Percentiles rank a stretch among this genome's conserved stretches.
phyloP scores from a whole-genome alignment of 768 basidiomycete species.

The Collybiopsis confluens region DNA sequence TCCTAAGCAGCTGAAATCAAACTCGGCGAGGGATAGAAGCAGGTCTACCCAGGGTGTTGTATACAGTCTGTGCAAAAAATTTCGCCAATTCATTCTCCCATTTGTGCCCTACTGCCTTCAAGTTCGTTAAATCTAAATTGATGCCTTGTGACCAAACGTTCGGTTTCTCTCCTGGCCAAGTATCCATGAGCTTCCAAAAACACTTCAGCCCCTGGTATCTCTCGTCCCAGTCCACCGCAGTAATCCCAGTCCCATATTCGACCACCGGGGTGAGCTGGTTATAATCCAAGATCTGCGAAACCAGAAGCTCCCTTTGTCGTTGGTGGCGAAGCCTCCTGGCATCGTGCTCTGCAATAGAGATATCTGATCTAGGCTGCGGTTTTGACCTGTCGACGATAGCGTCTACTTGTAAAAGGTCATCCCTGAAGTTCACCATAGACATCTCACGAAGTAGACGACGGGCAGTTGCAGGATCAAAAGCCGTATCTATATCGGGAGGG shows the following conservation, averaged over 20 bases:
- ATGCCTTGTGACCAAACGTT: not conserved
- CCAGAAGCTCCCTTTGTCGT: not conserved
- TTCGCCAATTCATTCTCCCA: too few relatives aligned
- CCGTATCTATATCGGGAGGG: not conserved
- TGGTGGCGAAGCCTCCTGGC: not conserved
- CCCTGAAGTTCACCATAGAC: not conserved
- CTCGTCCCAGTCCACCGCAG: not conserved
- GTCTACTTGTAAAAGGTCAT: not conserved
- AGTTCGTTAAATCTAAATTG: not conserved
- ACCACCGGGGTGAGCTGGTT: not conserved
- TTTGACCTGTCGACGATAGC: not conserved
- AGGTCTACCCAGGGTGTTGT: too few relatives aligned
- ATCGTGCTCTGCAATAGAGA: not conserved
- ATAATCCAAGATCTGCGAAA: not conserved
- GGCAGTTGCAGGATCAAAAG: not conserved
- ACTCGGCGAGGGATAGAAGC: too few relatives aligned
- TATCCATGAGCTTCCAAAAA: not conserved
- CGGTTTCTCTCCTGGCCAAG: not conserved
- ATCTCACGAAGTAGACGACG: not conserved
- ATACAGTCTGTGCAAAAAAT: too few relatives aligned
- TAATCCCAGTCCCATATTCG: not conserved
- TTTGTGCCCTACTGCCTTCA: too few relatives aligned
- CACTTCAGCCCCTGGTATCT: not conserved
- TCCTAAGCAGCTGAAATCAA: too few relatives aligned
- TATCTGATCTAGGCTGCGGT: not conserved